A percentile compares a stretch with the other conserved stretches of the same genome.
Evolutionary conservation across 495 filamentous ascomycete genomes (phyloP).

Genomic region (Penicillium fimorum): DNA sequence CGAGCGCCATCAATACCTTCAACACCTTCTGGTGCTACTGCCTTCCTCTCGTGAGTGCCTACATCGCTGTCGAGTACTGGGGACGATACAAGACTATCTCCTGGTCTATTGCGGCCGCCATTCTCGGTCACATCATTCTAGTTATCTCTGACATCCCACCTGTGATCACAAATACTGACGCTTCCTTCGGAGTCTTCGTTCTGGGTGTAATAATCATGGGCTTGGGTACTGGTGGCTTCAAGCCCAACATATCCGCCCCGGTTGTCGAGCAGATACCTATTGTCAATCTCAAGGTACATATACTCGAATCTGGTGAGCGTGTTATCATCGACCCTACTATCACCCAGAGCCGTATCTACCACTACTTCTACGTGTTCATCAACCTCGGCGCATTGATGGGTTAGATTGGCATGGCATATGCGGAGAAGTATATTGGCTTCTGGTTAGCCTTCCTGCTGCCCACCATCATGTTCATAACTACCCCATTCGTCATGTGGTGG

Average conservation of each 20-base stretch:
- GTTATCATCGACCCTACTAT: conserved; percentile 69
- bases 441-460: neutral
- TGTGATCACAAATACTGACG: neutral
- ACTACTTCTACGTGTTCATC: conserved; percentile 52
- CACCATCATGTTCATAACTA: neutral
- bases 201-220: neutral
- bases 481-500: neutral
- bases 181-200: neutral
- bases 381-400: conserved; percentile 42
- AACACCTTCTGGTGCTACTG: conserved; percentile 73
- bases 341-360: conserved; percentile 33
- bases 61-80: conserved; percentile 68
- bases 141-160: neutral
- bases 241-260: neutral
- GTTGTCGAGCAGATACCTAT: neutral
- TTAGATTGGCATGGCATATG: neutral
- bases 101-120: conserved; percentile 11
- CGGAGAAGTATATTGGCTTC: neutral
- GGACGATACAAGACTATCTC: conserved; percentile 72
- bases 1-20: conserved; percentile 39
- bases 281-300: neutral
- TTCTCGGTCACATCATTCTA: neutral
- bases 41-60: conserved; percentile 67
- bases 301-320: conserved; percentile 42
- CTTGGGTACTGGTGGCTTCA: neutral